Evolutionary conservation across 2,329 filamentous ascomycete species (phyloP), one percentile per base, ranked within the genome.

Genomic region (Talaromyces atroroseus): DNA sequence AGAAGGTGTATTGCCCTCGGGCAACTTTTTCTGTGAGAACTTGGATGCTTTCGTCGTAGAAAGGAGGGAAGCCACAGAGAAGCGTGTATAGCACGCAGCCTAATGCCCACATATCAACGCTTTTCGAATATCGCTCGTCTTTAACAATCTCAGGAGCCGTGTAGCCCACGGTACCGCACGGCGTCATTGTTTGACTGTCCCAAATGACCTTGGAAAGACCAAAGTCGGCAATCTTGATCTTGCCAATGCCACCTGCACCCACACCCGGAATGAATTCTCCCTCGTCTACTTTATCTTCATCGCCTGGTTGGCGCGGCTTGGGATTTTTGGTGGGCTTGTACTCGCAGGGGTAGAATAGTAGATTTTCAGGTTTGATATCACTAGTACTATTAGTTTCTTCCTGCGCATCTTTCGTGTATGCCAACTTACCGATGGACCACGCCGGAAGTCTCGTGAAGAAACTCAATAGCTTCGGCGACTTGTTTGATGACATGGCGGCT

Each of bases 81-180:
- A 99, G 79, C 0, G 94, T 99, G 77, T 99, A 99, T 5, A 99
- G 80, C 11, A 99, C 94, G 70, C 94, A 99, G 14, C 94, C 94
- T 32, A 99, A 76, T 3, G 94, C 94, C 94, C 94, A 99, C 94
- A 99, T 99, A 68, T 99, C 94, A 47, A 99, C 94, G 52, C 90
- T 95, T 79, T 97, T 99, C 38, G 92, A 97, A 74, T 99, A 99
- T 21, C 92, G 85, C 75, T 99, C 94, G 74, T 99, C 94, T 76
- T 97, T 97, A 71, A 99, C 94, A 61, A 99, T 99, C 70, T 99
- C 94, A 7, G 94, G 94, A 3, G 94, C 94, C 3, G 94, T 97
- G 75, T 99, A 99, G 45, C 94, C 94, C 57, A 97, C 94, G 0
- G 94, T 99, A 57, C 94, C 94, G 71, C 94, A 99, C n/a, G 94